A percentile compares a stretch with the other conserved stretches of the same genome.
Conservation (phyloP, 2,329 filamentous ascomycete species). For the Byssothecium circinans region DNA sequence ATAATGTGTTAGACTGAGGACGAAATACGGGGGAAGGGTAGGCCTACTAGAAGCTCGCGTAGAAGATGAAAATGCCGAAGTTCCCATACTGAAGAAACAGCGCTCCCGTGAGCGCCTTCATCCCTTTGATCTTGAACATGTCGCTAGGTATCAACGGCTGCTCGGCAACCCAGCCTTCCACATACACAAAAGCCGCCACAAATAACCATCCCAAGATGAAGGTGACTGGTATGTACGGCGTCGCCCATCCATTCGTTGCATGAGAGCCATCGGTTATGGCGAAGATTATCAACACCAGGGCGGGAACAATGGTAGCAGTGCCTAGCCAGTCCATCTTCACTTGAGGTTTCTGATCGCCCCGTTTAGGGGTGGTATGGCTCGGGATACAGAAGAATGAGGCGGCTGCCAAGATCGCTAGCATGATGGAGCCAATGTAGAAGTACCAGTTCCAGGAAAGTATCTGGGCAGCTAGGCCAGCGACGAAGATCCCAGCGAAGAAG, state of each 20-base stretch:
- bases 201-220: conserved; percentile 65
- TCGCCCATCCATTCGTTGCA: conserved; percentile 69
- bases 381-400: conserved; percentile 36
- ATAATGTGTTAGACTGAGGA: conserved; percentile 1
- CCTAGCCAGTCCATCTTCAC: conserved; percentile 45
- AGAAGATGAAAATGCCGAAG: conserved; percentile 44
- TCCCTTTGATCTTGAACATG: conserved; percentile 69
- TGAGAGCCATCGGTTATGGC: conserved; percentile 74
- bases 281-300: conserved; percentile 70
- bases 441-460: conserved; percentile 37
- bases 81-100: conserved; percentile 50
- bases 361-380: conserved; percentile 6
- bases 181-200: conserved; percentile 63
- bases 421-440: conserved; percentile 38
- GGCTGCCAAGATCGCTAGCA: conserved; percentile 34
- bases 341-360: conserved; percentile 4
- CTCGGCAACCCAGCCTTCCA: conserved; percentile 70
- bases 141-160: conserved; percentile 71
- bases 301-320: conserved; percentile 45
- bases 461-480: conserved; percentile 37
- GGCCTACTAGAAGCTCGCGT: conserved; percentile 41
- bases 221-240: conserved; percentile 69
- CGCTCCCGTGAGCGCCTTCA: conserved; percentile 50
- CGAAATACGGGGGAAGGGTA: neutral
- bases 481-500: conserved; percentile 45